Percentiles rank a stretch among this genome's conserved stretches.
These are phyloP conservation scores for Ramaria sp. DNA, from an alignment of 768 basidiomycete species.

Conservation along the genomic window DNA sequence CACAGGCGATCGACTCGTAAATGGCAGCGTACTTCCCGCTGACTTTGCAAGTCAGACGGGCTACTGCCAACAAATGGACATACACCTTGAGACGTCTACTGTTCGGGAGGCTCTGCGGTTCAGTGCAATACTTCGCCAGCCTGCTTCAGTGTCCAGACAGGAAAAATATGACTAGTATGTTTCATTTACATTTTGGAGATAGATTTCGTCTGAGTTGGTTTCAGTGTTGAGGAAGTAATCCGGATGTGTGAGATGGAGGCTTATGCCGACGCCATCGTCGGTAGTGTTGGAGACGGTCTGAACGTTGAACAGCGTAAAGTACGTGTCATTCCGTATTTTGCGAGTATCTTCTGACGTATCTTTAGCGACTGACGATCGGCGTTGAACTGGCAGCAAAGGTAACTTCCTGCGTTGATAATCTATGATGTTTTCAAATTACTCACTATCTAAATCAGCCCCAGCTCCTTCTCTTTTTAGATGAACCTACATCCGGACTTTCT, in stretches of 20 bases:
- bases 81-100: conserved; percentile 62
- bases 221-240: conserved; percentile 67
- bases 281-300: conserved; percentile 38
- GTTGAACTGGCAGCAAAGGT: conserved; percentile 79
- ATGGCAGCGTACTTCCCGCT: conserved; percentile 48
- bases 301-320: conserved; percentile 57
- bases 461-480: conserved; percentile 76
- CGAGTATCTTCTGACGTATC: neutral
- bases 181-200: neutral
- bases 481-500: conserved; percentile 82
- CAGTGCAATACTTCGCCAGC: conserved; percentile 74
- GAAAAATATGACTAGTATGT: conserved; percentile 78
- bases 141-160: conserved; percentile 43
- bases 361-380: conserved; percentile 62
- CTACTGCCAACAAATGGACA: conserved; percentile 82
- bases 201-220: neutral
- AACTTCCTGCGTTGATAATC: conserved; percentile 19
- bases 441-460: conserved; percentile 38
- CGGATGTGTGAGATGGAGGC: conserved; percentile 80
- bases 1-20: conserved; percentile 50
- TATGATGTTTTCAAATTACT: neutral
- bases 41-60: conserved; percentile 55
- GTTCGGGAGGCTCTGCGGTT: conserved; percentile 74
- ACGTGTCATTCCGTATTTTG: neutral
- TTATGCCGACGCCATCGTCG: conserved; percentile 72